Conservation (phyloP, 305 asterid species). For the Galium porrigens region DNA sequence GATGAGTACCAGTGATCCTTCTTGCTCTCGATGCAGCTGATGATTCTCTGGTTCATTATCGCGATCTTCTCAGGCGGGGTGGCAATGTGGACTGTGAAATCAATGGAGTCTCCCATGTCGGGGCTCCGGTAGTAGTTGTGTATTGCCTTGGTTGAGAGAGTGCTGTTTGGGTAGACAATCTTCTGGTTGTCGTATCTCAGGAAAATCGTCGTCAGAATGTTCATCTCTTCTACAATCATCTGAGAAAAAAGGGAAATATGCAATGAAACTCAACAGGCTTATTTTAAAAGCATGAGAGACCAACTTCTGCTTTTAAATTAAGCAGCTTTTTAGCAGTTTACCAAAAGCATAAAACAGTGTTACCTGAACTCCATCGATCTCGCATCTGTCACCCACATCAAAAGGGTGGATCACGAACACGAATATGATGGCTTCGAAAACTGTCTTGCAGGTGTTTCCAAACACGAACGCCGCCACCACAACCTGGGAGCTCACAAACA, state of each 20-base stretch:
- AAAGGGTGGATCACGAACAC: conserved; percentile 18
- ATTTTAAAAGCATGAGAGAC: not conserved
- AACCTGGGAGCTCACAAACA: conserved; percentile 75
- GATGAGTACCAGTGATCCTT: conserved; percentile 37
- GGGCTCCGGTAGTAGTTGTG: conserved; percentile 39
- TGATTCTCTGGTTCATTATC: conserved; percentile 30
- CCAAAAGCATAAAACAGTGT: not conserved
- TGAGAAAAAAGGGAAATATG: conserved; percentile 2
- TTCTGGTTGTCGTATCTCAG: conserved; percentile 33
- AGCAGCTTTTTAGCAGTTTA: not conserved
- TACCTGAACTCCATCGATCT: conserved; percentile 80
- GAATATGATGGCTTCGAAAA: conserved; percentile 20
- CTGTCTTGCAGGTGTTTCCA: conserved; percentile 78
- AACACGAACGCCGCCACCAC: conserved; percentile 78
- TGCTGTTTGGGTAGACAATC: conserved; percentile 30
- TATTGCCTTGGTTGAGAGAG: conserved; percentile 28
- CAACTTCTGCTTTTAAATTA: no score
- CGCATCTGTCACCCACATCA: conserved; percentile 73
- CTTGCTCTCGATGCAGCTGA: conserved; percentile 25
- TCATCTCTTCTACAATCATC: conserved; percentile 49
- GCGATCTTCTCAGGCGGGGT: conserved; percentile 35
- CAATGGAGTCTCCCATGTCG: conserved; percentile 37
- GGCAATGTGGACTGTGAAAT: conserved; percentile 29
- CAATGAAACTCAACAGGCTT: not conserved
- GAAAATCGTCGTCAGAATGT: conserved; percentile 30